Conservation (phyloP, 495 filamentous ascomycete genomes). For the Podospora conica region DNA sequence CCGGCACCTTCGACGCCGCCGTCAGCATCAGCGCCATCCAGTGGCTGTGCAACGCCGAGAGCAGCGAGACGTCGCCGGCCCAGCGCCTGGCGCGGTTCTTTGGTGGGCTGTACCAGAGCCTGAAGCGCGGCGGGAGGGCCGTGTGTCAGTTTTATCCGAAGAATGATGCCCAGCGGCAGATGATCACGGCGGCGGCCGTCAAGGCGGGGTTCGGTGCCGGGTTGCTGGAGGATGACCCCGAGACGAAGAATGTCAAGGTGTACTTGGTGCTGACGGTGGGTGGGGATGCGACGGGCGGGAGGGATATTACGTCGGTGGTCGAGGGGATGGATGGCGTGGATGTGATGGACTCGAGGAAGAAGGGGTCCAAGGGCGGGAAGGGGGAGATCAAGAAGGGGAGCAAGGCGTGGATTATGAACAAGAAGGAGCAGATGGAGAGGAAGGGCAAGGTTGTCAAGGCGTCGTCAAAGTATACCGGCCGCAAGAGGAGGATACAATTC, state of each 20-base stretch:
- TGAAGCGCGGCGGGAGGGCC: constrained; percentile 79
- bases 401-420: constrained; percentile 84
- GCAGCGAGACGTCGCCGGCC: constrained; percentile 68
- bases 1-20: constrained; percentile 90
- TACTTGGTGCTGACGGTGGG: constrained; percentile 94
- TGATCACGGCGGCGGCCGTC: constrained; percentile 85
- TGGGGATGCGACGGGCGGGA: constrained; percentile 58
- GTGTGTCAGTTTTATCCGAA: constrained; percentile 98
- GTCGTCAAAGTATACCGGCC: constrained; percentile 85
- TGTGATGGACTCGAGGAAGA: constrained; percentile 64
- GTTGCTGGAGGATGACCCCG: constrained; percentile 88
- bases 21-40: constrained; percentile 92
- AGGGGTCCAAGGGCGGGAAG: constrained; percentile 42
- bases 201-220: constrained; percentile 94
- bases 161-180: constrained; percentile 81
- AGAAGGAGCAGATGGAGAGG: constrained; percentile 91
- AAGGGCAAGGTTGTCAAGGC: constrained; percentile 93
- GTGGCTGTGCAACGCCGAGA: constrained; percentile 96
- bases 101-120: constrained; percentile 77
- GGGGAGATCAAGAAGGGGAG: constrained; percentile 65
- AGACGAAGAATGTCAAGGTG: constrained; percentile 88
- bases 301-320: constrained; percentile 82
- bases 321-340: constrained; percentile 83
- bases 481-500: constrained; percentile 62
- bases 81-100: constrained; percentile 81